Evolutionary conservation across 441 rosid species (phyloP).

Genomic region (Croton laevigatus): DNA sequence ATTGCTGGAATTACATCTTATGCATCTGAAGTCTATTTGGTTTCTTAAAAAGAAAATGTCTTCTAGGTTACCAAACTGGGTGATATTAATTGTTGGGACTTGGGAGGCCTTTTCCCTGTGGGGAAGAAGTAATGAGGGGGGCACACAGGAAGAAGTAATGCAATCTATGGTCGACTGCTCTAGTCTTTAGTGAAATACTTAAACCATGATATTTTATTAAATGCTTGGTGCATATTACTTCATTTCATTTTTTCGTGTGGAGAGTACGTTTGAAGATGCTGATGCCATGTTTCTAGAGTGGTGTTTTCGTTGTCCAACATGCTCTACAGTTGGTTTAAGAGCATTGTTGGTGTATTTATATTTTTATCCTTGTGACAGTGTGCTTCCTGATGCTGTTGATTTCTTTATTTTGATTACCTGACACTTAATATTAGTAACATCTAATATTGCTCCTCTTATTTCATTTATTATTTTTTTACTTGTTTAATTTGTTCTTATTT

Average conservation of each 20-base stretch:
- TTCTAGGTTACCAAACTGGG: neutral
- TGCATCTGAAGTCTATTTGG: neutral
- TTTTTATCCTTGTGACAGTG: neutral
- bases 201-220: too few relatives aligned
- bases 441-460: constrained; percentile 4
- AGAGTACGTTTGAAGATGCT: neutral
- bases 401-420: neutral
- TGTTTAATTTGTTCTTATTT: constrained; percentile 10
- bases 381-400: constrained; percentile 2
- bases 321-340: neutral
- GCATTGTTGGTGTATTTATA: neutral
- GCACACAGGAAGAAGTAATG: too few relatives aligned
- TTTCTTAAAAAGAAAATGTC: neutral
- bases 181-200: too few relatives aligned
- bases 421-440: neutral
- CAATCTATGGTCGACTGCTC: too few relatives aligned
- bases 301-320: neutral
- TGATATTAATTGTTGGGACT: constrained; percentile 10
- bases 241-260: neutral
- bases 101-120: too few relatives aligned
- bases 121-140: too few relatives aligned
- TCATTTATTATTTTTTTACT: constrained; percentile 6
- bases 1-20: neutral
- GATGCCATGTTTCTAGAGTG: constrained; percentile 6
- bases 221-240: neutral